Evolutionary conservation across 129 eudicot species (phyloP).

Genomic region (Rutidosis leptorrhynchoides): DNA sequence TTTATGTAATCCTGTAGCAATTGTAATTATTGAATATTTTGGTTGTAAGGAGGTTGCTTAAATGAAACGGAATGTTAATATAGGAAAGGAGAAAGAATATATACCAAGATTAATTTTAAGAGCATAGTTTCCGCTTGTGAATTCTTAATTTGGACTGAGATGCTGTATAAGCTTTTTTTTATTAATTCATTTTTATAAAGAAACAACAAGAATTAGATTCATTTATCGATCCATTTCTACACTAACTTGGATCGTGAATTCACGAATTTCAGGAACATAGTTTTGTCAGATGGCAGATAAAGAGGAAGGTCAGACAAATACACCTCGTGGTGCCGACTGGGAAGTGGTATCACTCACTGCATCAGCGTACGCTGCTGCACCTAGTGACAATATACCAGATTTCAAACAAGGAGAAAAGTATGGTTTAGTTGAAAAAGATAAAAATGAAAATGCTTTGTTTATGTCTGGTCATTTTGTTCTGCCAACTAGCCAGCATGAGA

Average conservation of each 20-base stretch:
- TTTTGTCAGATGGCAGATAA: conserved; percentile 49
- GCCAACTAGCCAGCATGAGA: too few species aligned
- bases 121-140: not conserved
- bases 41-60: not conserved
- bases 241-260: not conserved
- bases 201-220: not conserved
- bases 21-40: too few species aligned
- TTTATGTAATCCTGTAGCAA: not conserved
- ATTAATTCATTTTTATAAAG: not conserved
- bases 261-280: conserved; percentile 10
- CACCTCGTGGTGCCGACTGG: conserved; percentile 82
- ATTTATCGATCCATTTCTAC: too few species aligned
- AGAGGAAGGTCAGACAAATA: conserved; percentile 41
- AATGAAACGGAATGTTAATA: not conserved
- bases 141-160: not conserved
- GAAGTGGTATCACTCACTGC: conserved; percentile 96
- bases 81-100: not conserved
- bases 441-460: conserved; percentile 44
- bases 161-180: not conserved
- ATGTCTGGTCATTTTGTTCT: conserved; percentile 86
- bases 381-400: conserved; percentile 42
- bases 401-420: conserved; percentile 27
- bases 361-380: conserved; percentile 87
- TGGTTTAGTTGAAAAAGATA: conserved; percentile 30
- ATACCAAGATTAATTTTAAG: not conserved